Evolutionary conservation across 371 early-diverging fungal genomes (phyloP).

Genomic region (Syncephalastrum monosporum): DNA sequence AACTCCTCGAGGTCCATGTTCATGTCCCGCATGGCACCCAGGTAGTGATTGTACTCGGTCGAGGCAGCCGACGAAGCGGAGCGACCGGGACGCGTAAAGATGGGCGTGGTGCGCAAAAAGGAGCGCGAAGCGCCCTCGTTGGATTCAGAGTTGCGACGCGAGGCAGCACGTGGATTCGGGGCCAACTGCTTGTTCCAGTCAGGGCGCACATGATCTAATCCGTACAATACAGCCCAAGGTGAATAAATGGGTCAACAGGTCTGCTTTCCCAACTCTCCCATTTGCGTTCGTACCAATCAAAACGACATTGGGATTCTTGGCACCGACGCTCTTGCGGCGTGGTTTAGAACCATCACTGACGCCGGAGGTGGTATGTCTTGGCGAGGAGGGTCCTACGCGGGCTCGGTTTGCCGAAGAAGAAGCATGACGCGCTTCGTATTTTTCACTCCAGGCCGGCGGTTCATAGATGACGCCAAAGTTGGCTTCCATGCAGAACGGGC

Average conservation of each 20-base stretch:
- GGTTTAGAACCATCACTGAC: slow-evolving; percentile 22
- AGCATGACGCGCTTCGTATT: slow-evolving; percentile 1
- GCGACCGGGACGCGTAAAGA: slow-evolving; percentile 33
- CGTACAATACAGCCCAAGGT: not conserved
- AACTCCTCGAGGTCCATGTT: slow-evolving; percentile 86
- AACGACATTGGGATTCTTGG: slow-evolving; percentile 68
- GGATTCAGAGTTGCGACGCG: slow-evolving; percentile 48
- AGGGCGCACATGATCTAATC: slow-evolving; percentile 76
- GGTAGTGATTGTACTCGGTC: slow-evolving; percentile 58
- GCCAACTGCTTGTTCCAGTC: slow-evolving; percentile 55
- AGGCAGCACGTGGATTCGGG: slow-evolving; percentile 34
- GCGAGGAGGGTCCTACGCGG: not conserved
- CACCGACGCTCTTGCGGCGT: slow-evolving; percentile 58
- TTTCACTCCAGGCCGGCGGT: slow-evolving; percentile 49
- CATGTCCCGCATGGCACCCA: slow-evolving; percentile 50
- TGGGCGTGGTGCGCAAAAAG: no score
- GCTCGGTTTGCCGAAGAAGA: not conserved
- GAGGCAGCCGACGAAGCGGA: slow-evolving; percentile 43
- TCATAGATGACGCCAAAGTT: slow-evolving; percentile 83
- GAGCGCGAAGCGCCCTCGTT: no score
- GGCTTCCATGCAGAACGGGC: slow-evolving; percentile 87
- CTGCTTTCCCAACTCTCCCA: no score
- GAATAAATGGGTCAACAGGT: not conserved
- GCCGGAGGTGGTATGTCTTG: slow-evolving; percentile 43
- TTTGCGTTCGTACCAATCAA: slow-evolving; percentile 56